These are phyloP conservation scores for Globisporangium polare DNA, from an alignment of 352 stramenopile genomes.

Conservation along the genomic window DNA sequence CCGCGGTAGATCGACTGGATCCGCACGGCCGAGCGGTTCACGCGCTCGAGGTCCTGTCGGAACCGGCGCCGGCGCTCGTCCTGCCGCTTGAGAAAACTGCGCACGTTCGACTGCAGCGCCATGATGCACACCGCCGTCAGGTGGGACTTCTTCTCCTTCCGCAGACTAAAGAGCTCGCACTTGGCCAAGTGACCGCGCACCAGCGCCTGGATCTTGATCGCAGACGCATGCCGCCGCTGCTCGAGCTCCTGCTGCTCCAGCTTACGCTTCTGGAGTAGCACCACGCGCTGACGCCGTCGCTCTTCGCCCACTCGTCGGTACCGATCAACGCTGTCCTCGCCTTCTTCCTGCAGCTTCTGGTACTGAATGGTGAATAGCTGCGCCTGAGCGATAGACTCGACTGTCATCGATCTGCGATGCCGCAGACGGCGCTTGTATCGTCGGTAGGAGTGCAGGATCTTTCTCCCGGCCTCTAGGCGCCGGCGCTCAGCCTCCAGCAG, in stretches of 20 bases:
- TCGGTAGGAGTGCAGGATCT: constrained; percentile 41
- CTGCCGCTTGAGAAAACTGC: constrained; percentile 44
- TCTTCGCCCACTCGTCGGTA: constrained; percentile 54
- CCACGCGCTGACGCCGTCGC: constrained; percentile 44
- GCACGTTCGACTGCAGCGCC: constrained; percentile 68
- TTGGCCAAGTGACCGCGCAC: constrained; percentile 42
- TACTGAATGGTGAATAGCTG: constrained; percentile 43
- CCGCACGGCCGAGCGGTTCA: constrained; percentile 55
- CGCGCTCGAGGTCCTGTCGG: constrained; percentile 46
- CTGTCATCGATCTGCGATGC: constrained; percentile 50
- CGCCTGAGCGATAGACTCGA: constrained; percentile 49
- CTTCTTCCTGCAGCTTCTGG: constrained; percentile 31
- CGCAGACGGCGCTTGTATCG: constrained; percentile 36
- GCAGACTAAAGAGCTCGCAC: constrained; percentile 19
- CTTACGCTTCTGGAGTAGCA: constrained; percentile 44
- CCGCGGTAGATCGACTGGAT: constrained; percentile 70
- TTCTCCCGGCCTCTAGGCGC: constrained; percentile 22
- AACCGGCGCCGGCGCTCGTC: constrained; percentile 39
- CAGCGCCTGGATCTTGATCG: constrained; percentile 45
- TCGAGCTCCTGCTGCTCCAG: constrained; percentile 52
- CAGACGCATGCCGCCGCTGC: constrained; percentile 29
- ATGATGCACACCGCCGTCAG: constrained; percentile 52
- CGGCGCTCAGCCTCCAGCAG: constrained; percentile 19
- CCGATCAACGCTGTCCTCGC: constrained; percentile 23
- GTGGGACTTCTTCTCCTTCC: constrained; percentile 50